A percentile compares a stretch with the other conserved stretches of the same genome.
These are phyloP conservation scores for Macadamia integrifolia DNA, from an alignment of 164 flowering plant species.

Conservation along the genomic window DNA sequence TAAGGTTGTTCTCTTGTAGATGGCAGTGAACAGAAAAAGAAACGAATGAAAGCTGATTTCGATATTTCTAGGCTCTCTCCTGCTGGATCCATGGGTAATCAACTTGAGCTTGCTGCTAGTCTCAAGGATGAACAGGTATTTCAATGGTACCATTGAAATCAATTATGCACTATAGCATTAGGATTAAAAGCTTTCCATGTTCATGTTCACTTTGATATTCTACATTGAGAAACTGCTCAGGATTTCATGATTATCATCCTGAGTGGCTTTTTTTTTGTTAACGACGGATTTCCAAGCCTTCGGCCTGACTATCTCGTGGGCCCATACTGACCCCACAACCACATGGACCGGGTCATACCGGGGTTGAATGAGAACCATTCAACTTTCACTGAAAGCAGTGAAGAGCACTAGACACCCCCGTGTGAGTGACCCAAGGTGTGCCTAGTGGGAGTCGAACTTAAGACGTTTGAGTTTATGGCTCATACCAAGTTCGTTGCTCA, in stretches of 20 bases:
- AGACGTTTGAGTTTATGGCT: no score
- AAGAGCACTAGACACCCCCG: no score
- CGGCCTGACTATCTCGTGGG: no score
- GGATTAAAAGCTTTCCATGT: not conserved
- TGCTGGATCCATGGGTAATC: constrained; percentile 49
- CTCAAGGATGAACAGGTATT: constrained; percentile 93
- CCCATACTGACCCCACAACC: no score
- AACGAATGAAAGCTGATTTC: constrained; percentile 74
- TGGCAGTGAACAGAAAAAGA: constrained; percentile 84
- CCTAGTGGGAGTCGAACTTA: no score
- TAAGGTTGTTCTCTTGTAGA: constrained; percentile 39
- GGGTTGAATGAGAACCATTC: no score
- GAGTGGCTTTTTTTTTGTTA: not conserved
- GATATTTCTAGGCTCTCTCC: constrained; percentile 67
- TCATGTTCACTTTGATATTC: not conserved
- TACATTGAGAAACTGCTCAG: not conserved
- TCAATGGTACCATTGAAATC: constrained; percentile 3
- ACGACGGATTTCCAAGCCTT: no score
- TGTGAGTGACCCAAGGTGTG: no score
- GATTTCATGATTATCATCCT: not conserved
- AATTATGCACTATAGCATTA: not conserved
- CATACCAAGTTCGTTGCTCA: no score
- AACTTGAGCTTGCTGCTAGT: constrained; percentile 62
- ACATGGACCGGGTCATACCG: no score
- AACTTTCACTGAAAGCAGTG: no score